Evolutionary conservation across 2,329 filamentous ascomycete species (phyloP), one percentile per base, ranked within the genome.

Genomic region (Cladobotryum mycophilum): DNA sequence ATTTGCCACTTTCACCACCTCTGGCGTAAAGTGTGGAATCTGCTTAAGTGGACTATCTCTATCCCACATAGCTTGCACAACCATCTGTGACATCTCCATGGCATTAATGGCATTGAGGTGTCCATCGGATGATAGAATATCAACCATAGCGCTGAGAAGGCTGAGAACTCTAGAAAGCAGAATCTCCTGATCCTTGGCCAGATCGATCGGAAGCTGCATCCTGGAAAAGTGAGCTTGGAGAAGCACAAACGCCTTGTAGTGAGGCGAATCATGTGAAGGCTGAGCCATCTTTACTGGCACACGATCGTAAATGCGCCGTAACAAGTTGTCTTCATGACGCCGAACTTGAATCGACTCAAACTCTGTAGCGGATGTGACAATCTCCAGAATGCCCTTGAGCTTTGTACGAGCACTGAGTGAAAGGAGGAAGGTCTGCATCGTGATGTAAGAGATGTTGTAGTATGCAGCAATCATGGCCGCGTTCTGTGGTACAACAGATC

Each of bases 41-140:
- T 99, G 93, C 74, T 96, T 96, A 58, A 99, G 79, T 37, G 93
- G 91, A 61, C 88, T 95, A 68, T 99, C 93, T 52, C 91, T 87
- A 71, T 99, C 92, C 93, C 93, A 99, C 89, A 97, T 96, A 45
- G 87, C 91, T 71, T 99, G 93, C 3, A 99, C 91, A 48, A 95
- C 89, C 93, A 99, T 99, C 66, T 99, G 93, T 12, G 89, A 95
- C 81, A 99, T 89, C 68, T 99, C 93, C 92, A 99, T 99, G 25
- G 93, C 93, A 61, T 86, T 91, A 85, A 96, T 95, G 53, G 93
- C 92, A 65, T 99, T 99, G 55, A 99, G 79, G 62, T 96, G 89
- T 13, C 92, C 93, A 61, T 99, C 91, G 1, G 91, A 96, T 9
- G 90, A 96, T 35, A 99, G 79, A 14, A 99, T 90, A 66, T 99